Base-by-base conservation (phyloP, 306 rosid species). In the Dryas drummondii region DNA sequence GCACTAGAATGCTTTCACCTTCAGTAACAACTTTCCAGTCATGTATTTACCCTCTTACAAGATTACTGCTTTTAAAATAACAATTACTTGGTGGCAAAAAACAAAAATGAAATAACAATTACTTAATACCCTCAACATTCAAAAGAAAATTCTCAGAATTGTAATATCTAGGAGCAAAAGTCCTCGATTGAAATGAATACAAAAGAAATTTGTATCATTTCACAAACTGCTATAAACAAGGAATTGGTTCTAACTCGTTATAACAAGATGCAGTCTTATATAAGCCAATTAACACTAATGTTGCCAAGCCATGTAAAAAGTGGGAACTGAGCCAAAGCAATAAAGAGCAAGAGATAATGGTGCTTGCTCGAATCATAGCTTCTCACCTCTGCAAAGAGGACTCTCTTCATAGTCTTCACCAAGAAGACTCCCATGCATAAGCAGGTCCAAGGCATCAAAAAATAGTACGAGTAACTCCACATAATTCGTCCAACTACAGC, bases 381-480 rank as follows among this genome's bases (percentile, higher is more conserved):
- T 81, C 97, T 87, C 77, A 90, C 92, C 84, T 90, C 97, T 0
- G 97, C 97, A 64, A 94, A 92, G 52, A 94, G 93, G 52, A 92
- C 98, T 74, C 99, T 86, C 78, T 94, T 92, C 96, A 92, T 88
- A 7, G 97, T 92, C 86, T 94, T 94, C 88, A 94, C 99, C 85
- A 94, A 85, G 79, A 94, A 94, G 9, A 89, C 66, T 86, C 97
- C 99, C 97, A 92, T 94, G 91, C 96, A 90, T 75, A 92, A 66
- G 72, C 97, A 93, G 81, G 97, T 77, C 90, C 93, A 92, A 15
- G 97, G 96, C 97, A 94, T 90, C 79, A 94, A 77, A 84, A 90
- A 79, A 75, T 92, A 94, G 87, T 92, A 94, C 0, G 92, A 84
- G 83, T 87, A 87, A 22, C 92, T 82, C 72, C 67, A 84, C 19